phyloP scores from a whole-genome alignment of 495 filamentous ascomycete species.

The Xylaria cubensis region DNA sequence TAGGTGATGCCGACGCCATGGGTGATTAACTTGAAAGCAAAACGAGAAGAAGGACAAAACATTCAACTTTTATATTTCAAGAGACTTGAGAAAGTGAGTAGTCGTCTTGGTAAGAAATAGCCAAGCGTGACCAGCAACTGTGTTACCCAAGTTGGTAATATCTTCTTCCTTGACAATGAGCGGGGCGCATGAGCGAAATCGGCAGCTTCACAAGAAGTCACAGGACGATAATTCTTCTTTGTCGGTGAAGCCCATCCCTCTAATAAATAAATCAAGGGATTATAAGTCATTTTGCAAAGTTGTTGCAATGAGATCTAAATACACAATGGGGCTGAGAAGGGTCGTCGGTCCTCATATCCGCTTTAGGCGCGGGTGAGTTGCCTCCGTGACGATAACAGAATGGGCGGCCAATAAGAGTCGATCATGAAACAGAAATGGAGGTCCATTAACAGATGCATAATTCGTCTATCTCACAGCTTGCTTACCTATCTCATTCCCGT shows the following conservation, averaged over 20 bases:
- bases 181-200: slow-evolving; percentile 26
- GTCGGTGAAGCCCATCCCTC: background rate
- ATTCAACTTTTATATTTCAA: background rate
- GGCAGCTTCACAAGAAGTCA: background rate
- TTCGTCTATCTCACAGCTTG: background rate
- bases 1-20: slow-evolving; percentile 22
- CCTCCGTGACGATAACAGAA: slow-evolving; percentile 12
- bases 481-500: background rate
- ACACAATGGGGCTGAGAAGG: background rate
- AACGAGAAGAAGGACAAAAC: background rate
- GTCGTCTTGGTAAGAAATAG: background rate
- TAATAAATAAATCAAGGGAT: background rate
- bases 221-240: background rate
- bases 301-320: background rate
- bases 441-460: too few relatives aligned
- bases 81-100: background rate
- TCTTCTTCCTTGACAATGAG: background rate
- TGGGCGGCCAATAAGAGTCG: background rate
- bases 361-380: slow-evolving; percentile 16
- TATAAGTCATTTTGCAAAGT: background rate
- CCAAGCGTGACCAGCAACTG: background rate
- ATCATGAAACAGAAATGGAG: too few relatives aligned
- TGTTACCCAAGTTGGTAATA: background rate
- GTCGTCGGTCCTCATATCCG: background rate
- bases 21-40: background rate